These are phyloP conservation scores for Tricholoma saponaceum DNA, from an alignment of 768 basidiomycete species.

Conservation along the genomic window DNA sequence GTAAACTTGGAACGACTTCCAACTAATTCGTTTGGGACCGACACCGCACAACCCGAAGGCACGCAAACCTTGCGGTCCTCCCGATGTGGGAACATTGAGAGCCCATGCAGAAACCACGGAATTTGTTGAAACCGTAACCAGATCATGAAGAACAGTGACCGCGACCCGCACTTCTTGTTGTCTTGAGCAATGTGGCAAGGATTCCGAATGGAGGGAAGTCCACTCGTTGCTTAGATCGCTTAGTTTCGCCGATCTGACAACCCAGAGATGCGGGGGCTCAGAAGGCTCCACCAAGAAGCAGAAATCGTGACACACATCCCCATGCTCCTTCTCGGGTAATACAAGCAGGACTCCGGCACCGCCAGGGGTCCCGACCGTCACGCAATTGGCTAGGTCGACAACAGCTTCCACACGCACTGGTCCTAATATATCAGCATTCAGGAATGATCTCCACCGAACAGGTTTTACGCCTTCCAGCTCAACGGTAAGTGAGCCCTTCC, in stretches of 20 bases:
- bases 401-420: background rate
- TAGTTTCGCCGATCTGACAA: background rate
- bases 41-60: background rate
- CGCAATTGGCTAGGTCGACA: background rate
- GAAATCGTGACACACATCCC: background rate
- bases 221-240: too few relatives aligned
- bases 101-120: background rate
- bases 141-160: too few relatives aligned
- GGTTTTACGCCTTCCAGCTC: background rate
- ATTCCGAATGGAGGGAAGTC: too few relatives aligned
- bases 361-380: background rate
- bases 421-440: background rate
- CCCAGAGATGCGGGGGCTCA: background rate
- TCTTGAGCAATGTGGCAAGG: too few relatives aligned
- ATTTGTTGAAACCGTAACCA: background rate
- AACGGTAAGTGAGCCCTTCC: background rate
- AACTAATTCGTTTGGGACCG: background rate
- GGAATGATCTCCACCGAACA: background rate
- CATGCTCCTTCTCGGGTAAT: background rate
- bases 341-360: background rate
- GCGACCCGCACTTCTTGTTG: too few relatives aligned
- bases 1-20: background rate
- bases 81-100: background rate
- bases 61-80: background rate
- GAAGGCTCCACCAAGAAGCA: background rate